phyloP scores from a whole-genome alignment of 2,329 filamentous ascomycete genomes.

The Penicillium sclerotiorum region DNA sequence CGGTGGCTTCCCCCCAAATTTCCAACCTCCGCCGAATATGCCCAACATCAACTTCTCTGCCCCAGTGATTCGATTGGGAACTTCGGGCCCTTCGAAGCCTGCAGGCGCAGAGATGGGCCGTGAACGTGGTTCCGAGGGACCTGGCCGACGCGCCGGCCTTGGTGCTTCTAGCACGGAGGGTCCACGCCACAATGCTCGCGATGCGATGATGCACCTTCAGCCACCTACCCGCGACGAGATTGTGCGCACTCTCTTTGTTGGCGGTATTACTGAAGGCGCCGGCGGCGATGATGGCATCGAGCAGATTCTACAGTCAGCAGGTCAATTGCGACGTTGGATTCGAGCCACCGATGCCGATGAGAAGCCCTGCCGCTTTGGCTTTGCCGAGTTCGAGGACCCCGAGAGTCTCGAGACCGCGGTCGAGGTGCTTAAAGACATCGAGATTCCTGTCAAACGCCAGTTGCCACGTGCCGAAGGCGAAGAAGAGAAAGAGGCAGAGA shows the following conservation, averaged over 20 bases:
- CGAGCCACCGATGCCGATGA: conserved; percentile 74
- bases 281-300: conserved; percentile 79
- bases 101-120: conserved; percentile 46
- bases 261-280: conserved; percentile 77
- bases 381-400: conserved; percentile 91
- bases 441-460: conserved; percentile 80
- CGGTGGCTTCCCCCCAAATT: conserved; percentile 76
- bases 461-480: conserved; percentile 47
- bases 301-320: conserved; percentile 73
- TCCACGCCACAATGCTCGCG: conserved; percentile 66
- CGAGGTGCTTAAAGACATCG: conserved; percentile 78
- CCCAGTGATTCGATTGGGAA: conserved; percentile 90
- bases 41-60: conserved; percentile 98
- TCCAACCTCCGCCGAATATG: conserved; percentile 87
- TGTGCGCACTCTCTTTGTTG: conserved; percentile 85
- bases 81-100: conserved; percentile 67
- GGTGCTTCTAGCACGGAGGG: conserved; percentile 67
- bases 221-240: conserved; percentile 90
- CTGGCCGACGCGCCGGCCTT: conserved; percentile 58
- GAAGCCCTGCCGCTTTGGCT: conserved; percentile 86
- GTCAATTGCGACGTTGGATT: conserved; percentile 82
- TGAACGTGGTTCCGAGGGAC: conserved; percentile 47
- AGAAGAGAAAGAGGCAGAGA: conserved; percentile 61
- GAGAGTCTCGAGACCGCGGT: conserved; percentile 84
- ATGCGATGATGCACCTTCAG: conserved; percentile 70